Percentiles rank a stretch among this genome's conserved stretches.
Evolutionary conservation across 2,329 filamentous ascomycete species (phyloP).

Genomic region (Xylariales sp.): DNA sequence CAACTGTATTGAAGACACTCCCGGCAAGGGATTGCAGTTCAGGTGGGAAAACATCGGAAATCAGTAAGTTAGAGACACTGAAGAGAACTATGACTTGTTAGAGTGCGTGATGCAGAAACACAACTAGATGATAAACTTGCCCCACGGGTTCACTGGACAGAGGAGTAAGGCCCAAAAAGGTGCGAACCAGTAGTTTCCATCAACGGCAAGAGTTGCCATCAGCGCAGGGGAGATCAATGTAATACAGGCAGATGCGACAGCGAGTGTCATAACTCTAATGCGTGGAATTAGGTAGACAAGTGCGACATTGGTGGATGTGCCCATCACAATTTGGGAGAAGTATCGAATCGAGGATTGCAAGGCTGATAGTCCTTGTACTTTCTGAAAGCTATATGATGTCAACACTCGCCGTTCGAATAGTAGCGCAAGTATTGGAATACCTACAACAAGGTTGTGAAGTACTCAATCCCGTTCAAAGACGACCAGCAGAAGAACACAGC

Average conservation of each 20-base stretch:
- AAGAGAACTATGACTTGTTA: constrained; percentile 38
- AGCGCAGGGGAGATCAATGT: constrained; percentile 44
- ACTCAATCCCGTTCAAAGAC: constrained; percentile 38
- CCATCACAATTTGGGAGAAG: constrained; percentile 40
- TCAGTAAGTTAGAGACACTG: constrained; percentile 49
- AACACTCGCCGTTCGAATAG: background rate
- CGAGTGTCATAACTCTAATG: constrained; percentile 33
- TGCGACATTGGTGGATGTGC: constrained; percentile 34
- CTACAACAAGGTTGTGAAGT: constrained; percentile 20
- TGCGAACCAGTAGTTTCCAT: constrained; percentile 46
- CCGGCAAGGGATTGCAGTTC: constrained; percentile 54
- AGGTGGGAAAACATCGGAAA: constrained; percentile 48
- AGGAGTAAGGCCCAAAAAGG: constrained; percentile 40
- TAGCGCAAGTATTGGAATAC: background rate
- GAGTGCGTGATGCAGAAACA: background rate
- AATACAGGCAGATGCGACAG: constrained; percentile 35
- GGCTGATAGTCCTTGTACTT: constrained; percentile 35
- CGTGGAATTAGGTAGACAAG: constrained; percentile 37
- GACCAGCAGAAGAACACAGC: constrained; percentile 37
- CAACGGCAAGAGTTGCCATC: constrained; percentile 47
- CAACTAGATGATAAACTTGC: constrained; percentile 15
- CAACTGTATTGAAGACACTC: constrained; percentile 55
- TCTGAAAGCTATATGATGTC: constrained; percentile 32
- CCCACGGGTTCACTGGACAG: constrained; percentile 39
- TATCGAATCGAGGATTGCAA: constrained; percentile 37